Evolutionary conservation across 2,329 filamentous ascomycete species (phyloP), one percentile per base, ranked within the genome.

Genomic region (Neophaeococcomyces aloes): DNA sequence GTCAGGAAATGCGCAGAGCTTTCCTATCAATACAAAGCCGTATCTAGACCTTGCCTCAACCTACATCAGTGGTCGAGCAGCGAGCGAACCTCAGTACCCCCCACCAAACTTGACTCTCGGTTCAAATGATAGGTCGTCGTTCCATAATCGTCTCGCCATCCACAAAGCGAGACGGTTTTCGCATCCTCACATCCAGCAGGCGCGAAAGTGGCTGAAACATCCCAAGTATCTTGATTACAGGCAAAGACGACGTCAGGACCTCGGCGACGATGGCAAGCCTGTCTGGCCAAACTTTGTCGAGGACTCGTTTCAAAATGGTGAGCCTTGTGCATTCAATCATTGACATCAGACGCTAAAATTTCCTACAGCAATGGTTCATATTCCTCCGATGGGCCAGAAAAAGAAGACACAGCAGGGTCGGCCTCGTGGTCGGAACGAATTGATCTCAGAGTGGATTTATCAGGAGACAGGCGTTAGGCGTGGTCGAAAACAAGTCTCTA

Each of bases 401-500:
- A 76, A 79, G 57, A 64, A 62, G 59, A 66, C 65, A 17, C 62
- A 67, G 51, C 60, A 72, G 44, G 70, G 70, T 35, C 72, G 74
- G 55, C 69, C 67, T 14, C 69, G 71, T 49, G 76, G 76, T 19
- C 70, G 76, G 30, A 80, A 80, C 54, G 76, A 79, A 58, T 61
- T 79, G 35, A 77, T 80, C 48, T 68, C 75, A 17, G 68, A 76
- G 52, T 74, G 70, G 41, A 79, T 80, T 47, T 61, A 65, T 50
- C 68, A 68, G 44, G 62, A 67, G 46, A 79, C 75, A 5, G 74
- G 75, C 17, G 69, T 70, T 44, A 56, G 53, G 19, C 65, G 76
- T 42, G 61, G 59, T 13, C 65, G 76, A 39, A 80, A 80, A 57
- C 74, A 79, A 54, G 72, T 80, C 3, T 79, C 76, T 0, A 80